phyloP scores from a whole-genome alignment of 306 rosid species.

The Fragaria ananassa region DNA sequence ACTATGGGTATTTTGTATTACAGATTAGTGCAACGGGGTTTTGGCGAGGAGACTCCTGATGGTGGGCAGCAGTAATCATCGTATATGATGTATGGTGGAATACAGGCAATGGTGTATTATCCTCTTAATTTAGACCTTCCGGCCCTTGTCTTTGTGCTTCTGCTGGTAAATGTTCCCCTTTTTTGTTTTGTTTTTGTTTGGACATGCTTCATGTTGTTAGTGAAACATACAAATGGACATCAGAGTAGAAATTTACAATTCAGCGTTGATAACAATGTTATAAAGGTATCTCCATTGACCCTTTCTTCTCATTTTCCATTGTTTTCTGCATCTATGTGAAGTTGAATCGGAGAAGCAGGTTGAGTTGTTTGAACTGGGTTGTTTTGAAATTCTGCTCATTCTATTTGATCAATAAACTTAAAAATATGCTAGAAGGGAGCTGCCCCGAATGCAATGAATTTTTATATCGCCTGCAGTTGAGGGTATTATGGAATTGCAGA shows the following conservation, averaged over 20 bases:
- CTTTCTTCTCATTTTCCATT: constrained; percentile 6
- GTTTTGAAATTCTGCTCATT: constrained; percentile 13
- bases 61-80: constrained; percentile 48
- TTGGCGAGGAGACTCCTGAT: constrained; percentile 53
- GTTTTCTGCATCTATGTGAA: constrained; percentile 31
- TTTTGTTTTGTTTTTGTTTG: constrained; percentile 33
- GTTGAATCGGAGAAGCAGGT: constrained; percentile 47
- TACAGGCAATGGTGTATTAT: constrained; percentile 30
- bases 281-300: constrained; percentile 31
- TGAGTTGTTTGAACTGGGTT: constrained; percentile 17
- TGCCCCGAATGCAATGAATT: neutral
- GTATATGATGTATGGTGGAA: constrained; percentile 14
- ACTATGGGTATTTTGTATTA: constrained; percentile 99
- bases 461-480: neutral
- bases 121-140: constrained; percentile 26
- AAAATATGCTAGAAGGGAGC: neutral
- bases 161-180: constrained; percentile 31
- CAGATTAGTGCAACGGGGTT: constrained; percentile 84
- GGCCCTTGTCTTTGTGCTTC: constrained; percentile 31
- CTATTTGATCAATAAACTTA: neutral
- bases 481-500: neutral
- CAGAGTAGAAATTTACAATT: constrained; percentile 41
- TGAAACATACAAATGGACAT: constrained; percentile 34
- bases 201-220: constrained; percentile 26
- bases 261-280: constrained; percentile 28